Conservation (phyloP, 2,329 filamentous ascomycete genomes). For the Alternaria viburni region DNA sequence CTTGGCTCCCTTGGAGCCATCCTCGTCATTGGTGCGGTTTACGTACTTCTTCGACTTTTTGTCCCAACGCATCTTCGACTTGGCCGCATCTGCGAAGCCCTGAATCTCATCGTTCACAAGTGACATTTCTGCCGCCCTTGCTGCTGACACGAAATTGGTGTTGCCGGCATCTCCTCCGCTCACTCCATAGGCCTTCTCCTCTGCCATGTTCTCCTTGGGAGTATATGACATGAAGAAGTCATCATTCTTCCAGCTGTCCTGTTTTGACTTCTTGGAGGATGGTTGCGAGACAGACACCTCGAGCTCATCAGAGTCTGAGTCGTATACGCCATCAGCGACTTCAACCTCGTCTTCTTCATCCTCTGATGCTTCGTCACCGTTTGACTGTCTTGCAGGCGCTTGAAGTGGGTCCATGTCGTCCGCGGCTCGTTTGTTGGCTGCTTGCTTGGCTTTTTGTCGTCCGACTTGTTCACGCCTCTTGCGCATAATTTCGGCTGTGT, state of each 20-base stretch:
- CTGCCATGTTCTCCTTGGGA: slow-evolving; percentile 80
- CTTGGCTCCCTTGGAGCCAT: slow-evolving; percentile 75
- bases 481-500: slow-evolving; percentile 78
- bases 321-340: slow-evolving; percentile 42
- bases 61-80: slow-evolving; percentile 88
- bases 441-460: slow-evolving; percentile 56
- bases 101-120: slow-evolving; percentile 87
- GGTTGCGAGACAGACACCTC: slow-evolving; percentile 57
- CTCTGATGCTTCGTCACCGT: slow-evolving; percentile 37
- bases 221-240: slow-evolving; percentile 98
- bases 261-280: slow-evolving; percentile 36
- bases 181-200: slow-evolving; percentile 92
- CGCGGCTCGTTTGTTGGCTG: slow-evolving; percentile 46
- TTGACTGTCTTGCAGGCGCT: slow-evolving; percentile 10
- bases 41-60: slow-evolving; percentile 97
- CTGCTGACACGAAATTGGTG: slow-evolving; percentile 83
- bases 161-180: slow-evolving; percentile 70
- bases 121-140: slow-evolving; percentile 90
- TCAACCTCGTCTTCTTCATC: slow-evolving; percentile 49
- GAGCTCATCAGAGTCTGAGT: slow-evolving; percentile 60
- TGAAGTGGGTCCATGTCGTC: slow-evolving; percentile 12
- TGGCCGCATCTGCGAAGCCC: slow-evolving; percentile 77
- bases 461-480: slow-evolving; percentile 73
- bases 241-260: slow-evolving; percentile 73
- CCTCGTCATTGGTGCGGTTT: slow-evolving; percentile 87